Evolutionary conservation across 73 alveolate genomes (phyloP).

Genomic region (Paramecium biaurelia): DNA sequence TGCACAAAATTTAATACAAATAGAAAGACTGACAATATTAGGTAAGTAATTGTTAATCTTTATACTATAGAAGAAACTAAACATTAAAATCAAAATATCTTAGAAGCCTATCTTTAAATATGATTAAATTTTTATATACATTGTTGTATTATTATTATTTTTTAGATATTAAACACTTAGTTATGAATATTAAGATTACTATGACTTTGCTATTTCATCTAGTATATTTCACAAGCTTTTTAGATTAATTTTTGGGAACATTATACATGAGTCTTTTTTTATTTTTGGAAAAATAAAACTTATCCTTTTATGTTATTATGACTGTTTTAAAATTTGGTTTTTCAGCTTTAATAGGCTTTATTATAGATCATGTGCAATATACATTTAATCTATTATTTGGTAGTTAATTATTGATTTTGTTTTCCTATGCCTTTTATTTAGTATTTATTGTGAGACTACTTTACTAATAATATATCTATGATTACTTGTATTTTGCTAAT

Average conservation of each 20-base stretch:
- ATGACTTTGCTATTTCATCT: neutral
- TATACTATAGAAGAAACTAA: neutral
- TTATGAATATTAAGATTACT: neutral
- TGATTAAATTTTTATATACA: neutral
- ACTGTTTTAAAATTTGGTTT: neutral
- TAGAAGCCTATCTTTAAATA: neutral
- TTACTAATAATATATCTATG: neutral
- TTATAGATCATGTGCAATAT: conserved; percentile 13
- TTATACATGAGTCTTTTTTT: neutral
- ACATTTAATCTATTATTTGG: neutral
- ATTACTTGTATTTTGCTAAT: conserved; percentile 20
- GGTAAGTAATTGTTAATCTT: neutral
- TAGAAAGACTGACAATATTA: neutral
- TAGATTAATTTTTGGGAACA: neutral
- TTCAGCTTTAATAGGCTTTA: neutral
- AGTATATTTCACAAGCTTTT: neutral
- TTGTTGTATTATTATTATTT: neutral
- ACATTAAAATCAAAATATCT: neutral
- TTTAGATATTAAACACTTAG: neutral
- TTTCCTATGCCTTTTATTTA: neutral
- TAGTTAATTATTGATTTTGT: neutral
- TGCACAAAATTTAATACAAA: neutral
- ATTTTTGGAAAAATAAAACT: neutral
- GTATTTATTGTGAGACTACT: neutral
- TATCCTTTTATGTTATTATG: neutral